A percentile compares a stretch with the other conserved stretches of the same genome.
Conservation (phyloP, 2,329 filamentous ascomycete genomes). For the Aspergillus latus region DNA sequence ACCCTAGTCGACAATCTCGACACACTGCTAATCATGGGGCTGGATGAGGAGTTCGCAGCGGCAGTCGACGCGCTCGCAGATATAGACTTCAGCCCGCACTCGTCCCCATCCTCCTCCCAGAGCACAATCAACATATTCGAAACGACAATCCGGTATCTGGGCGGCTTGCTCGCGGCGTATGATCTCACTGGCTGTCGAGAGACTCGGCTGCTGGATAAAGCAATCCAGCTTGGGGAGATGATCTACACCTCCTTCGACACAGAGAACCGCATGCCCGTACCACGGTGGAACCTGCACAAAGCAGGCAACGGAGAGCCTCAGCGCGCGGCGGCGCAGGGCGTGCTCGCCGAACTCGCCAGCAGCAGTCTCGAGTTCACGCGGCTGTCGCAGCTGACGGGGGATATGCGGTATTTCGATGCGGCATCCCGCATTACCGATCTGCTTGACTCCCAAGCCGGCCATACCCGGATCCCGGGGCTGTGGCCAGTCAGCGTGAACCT, state of each 20-base stretch:
- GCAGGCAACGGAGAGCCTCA: slow-evolving; percentile 44
- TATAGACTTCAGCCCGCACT: slow-evolving; percentile 71
- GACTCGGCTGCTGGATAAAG: slow-evolving; percentile 68
- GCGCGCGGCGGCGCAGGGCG: background rate
- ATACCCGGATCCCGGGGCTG: slow-evolving; percentile 68
- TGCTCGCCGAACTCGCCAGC: slow-evolving; percentile 69
- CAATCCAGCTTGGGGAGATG: slow-evolving; percentile 73
- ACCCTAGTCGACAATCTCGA: slow-evolving; percentile 77
- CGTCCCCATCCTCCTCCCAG: slow-evolving; percentile 45
- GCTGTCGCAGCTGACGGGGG: slow-evolving; percentile 75
- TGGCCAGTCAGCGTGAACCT: slow-evolving; percentile 73
- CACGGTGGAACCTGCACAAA: slow-evolving; percentile 68
- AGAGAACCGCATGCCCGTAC: slow-evolving; percentile 81
- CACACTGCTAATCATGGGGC: slow-evolving; percentile 77
- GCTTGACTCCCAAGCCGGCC: slow-evolving; percentile 64
- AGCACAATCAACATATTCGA: slow-evolving; percentile 73
- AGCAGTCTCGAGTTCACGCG: slow-evolving; percentile 85
- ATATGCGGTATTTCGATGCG: slow-evolving; percentile 81
- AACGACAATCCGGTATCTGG: slow-evolving; percentile 83
- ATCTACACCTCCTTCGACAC: slow-evolving; percentile 80
- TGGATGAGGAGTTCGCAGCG: slow-evolving; percentile 73
- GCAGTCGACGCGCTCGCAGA: slow-evolving; percentile 64
- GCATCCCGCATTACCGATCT: slow-evolving; percentile 77
- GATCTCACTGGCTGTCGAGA: slow-evolving; percentile 72
- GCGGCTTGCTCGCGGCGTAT: slow-evolving; percentile 77